Evolutionary conservation across 2,329 filamentous ascomycete genomes (phyloP), one percentile per base, ranked within the genome.

Genomic region (Alternaria sp.): DNA sequence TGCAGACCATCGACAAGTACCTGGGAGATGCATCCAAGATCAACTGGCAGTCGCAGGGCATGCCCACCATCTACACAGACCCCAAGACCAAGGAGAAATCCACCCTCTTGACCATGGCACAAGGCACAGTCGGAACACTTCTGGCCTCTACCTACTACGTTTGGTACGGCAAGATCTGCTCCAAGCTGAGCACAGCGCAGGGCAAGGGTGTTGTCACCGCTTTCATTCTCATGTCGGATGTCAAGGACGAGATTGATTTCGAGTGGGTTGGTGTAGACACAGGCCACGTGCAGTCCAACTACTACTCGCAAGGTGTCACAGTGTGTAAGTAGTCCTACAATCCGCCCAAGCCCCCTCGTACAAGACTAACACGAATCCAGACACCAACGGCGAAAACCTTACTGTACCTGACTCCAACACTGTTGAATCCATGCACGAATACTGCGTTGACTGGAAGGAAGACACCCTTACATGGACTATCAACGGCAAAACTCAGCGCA

Each of bases 241-340:
- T 96, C 74, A 97, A 97, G 85, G 95, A 99, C 75, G 95, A 99
- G 81, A 97, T 99, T 73, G 95, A 99, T 82, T 98, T 93, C 78
- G 95, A 99, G 79, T 98, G 91, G 78, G 87, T 99, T 56, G 95
- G 95, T 67, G 86, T 86, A 45, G 92, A 97, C 74, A 84, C 97
- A 64, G 75, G 84, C 48, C 87, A 85, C 64, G 92, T 91, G 18
- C 94, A 99, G 83, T 95, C 93, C 77, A 99, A 99, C 83, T 99
- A 89, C 84, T 99, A 97, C 82, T 97, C 91, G 82, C 94, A 97
- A 82, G 95, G 95, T 75, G 90, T 97, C 65, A 90, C 92, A 40
- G 86, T 94, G 79, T 98, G 93, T 97, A 84, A 84, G 92, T 83
- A 30, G 12, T 16, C 5, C 34, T 27, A 28, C 43, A 46, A 57